Percentiles rank a stretch among this genome's conserved stretches.
Conservation (phyloP, 2,329 filamentous ascomycete genomes). For the Bipolaris cookei region DNA sequence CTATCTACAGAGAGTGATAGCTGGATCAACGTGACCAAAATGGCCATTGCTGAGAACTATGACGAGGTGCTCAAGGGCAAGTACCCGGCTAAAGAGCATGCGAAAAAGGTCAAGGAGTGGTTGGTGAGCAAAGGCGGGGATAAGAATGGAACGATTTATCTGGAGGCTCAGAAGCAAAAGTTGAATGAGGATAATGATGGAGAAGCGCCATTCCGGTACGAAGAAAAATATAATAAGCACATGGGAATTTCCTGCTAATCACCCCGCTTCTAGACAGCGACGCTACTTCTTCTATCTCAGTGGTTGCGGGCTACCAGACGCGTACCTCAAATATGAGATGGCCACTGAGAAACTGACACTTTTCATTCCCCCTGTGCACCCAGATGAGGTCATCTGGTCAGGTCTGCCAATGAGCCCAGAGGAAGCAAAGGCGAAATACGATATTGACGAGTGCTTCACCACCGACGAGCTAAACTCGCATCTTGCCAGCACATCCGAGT, state of each 20-base stretch:
- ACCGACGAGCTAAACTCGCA: conserved; percentile 77
- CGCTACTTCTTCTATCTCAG: conserved; percentile 95
- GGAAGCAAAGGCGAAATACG: conserved; percentile 73
- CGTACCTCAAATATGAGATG: conserved; percentile 81
- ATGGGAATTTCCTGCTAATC: neutral
- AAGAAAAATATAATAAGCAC: neutral
- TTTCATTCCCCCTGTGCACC: conserved; percentile 87
- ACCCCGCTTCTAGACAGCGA: conserved; percentile 68
- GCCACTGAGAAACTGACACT: conserved; percentile 74
- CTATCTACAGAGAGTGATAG: conserved; percentile 10
- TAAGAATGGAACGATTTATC: conserved; percentile 76
- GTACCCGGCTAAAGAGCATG: conserved; percentile 87
- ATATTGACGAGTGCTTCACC: conserved; percentile 72
- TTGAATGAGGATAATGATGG: conserved; percentile 91
- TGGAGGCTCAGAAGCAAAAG: conserved; percentile 82
- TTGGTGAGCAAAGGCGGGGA: conserved; percentile 71
- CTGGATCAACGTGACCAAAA: conserved; percentile 25
- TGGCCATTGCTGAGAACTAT: conserved; percentile 43
- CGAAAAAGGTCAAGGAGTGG: conserved; percentile 79
- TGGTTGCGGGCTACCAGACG: conserved; percentile 81
- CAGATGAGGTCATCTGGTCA: conserved; percentile 92
- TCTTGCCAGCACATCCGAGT: conserved; percentile 63
- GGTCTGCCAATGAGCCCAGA: conserved; percentile 79
- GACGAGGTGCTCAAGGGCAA: conserved; percentile 60
- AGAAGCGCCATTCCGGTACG: conserved; percentile 77